Conservation (phyloP, 192 early-diverging fungal genomes). For the Mortierella antarctica region DNA sequence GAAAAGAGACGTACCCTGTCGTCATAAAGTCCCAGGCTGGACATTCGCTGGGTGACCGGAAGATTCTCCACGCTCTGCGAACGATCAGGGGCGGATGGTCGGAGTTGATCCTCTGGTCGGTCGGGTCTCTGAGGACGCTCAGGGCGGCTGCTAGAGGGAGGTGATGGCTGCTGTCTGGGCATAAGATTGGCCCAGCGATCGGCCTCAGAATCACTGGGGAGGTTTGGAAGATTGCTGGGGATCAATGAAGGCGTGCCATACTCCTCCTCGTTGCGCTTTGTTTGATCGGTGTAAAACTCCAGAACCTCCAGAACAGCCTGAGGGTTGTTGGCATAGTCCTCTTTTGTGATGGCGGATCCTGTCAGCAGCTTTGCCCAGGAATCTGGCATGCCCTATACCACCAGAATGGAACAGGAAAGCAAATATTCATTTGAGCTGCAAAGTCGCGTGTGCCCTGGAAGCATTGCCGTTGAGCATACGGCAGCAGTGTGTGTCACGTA, state of each 20-base stretch:
- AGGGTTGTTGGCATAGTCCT: constrained; percentile 98
- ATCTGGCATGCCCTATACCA: constrained; percentile 85
- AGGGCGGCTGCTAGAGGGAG: constrained; percentile 31
- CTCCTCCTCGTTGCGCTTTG: constrained; percentile 64
- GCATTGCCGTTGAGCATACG: not conserved
- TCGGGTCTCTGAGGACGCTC: constrained; percentile 44
- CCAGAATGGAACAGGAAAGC: not conserved
- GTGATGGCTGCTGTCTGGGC: constrained; percentile 54
- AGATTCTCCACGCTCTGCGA: constrained; percentile 21
- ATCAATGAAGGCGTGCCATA: constrained; percentile 58
- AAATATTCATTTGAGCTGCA: constrained; percentile 2
- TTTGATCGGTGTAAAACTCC: constrained; percentile 97
- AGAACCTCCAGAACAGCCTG: constrained; percentile 98
- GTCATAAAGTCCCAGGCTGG: constrained; percentile 40
- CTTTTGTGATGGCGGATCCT: constrained; percentile 93
- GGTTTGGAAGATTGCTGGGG: constrained; percentile 27
- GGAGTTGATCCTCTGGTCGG: constrained; percentile 40
- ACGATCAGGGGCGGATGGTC: constrained; percentile 37
- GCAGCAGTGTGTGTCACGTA: constrained; percentile 38
- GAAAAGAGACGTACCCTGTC: constrained; percentile 31
- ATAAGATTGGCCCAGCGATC: constrained; percentile 72
- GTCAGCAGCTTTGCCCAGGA: constrained; percentile 96
- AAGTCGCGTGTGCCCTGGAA: not conserved
- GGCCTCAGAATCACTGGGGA: constrained; percentile 51
- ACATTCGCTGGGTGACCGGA: constrained; percentile 45